Conservation (phyloP, 129 eudicot genomes). For the Artemisia tridentata region DNA sequence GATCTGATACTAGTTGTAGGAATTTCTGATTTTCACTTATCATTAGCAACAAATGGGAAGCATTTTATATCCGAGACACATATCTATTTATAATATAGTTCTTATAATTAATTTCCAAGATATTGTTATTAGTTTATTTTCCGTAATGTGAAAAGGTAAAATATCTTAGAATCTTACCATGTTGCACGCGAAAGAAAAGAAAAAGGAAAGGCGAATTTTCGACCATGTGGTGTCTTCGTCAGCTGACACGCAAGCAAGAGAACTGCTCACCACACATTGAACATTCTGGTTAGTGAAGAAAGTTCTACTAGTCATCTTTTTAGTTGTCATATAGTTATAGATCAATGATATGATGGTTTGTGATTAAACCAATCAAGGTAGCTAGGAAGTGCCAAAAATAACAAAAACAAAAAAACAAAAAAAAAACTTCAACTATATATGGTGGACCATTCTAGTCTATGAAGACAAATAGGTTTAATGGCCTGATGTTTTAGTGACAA, state of each 20-base stretch:
- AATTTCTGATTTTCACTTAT: conserved; percentile 7
- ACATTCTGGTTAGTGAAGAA: conserved; percentile 31
- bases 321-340: conserved; percentile 32
- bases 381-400: conserved; percentile 8
- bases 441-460: conserved; percentile 40
- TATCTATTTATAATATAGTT: conserved; percentile 11
- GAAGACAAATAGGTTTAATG: conserved; percentile 26
- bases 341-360: conserved; percentile 22
- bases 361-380: conserved; percentile 33
- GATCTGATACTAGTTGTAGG: conserved; percentile 29
- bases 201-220: conserved; percentile 59
- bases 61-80: conserved; percentile 8
- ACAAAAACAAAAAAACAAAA: neutral
- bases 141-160: conserved; percentile 25
- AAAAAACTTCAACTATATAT: conserved; percentile 18
- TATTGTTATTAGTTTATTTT: conserved; percentile 10
- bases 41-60: conserved; percentile 25
- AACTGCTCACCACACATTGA: conserved; percentile 40
- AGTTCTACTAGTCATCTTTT: conserved; percentile 24
- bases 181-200: conserved; percentile 61
- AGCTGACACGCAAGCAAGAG: conserved; percentile 35
- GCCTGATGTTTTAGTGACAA: conserved; percentile 34
- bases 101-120: conserved; percentile 3
- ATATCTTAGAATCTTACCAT: conserved; percentile 53
- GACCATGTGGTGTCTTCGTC: conserved; percentile 54